A percentile compares a stretch with the other conserved stretches of the same genome.
phyloP scores from a whole-genome alignment of 2,329 filamentous ascomycete genomes.

The Ceratocystis diversiconidia region DNA sequence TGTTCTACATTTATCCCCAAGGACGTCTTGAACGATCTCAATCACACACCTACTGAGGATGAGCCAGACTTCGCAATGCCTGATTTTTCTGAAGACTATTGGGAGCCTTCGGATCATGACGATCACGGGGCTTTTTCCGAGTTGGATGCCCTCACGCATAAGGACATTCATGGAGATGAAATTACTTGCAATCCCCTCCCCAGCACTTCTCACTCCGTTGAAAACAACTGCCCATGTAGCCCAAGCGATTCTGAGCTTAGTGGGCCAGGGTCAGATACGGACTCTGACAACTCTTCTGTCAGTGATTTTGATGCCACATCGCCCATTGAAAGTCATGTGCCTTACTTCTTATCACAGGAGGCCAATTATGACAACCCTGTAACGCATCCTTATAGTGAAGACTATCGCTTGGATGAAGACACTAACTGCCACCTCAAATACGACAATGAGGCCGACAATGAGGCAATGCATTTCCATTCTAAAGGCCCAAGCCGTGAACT shows the following conservation, averaged over 20 bases:
- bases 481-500: not conserved
- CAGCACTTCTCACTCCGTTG: not conserved
- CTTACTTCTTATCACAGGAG: not conserved
- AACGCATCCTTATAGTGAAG: not conserved
- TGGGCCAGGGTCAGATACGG: not conserved
- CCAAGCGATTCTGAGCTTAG: not conserved
- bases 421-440: not conserved
- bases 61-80: not conserved
- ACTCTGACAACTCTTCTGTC: not conserved
- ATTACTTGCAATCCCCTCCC: not conserved
- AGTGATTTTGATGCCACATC: not conserved
- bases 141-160: not conserved
- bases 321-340: too few species aligned
- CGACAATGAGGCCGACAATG: not conserved
- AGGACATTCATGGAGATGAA: not conserved
- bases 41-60: not conserved
- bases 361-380: not conserved
- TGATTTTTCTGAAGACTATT: not conserved
- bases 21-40: not conserved
- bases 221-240: not conserved
- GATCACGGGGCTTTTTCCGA: not conserved
- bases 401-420: not conserved
- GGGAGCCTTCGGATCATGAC: not conserved
- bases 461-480: not conserved
- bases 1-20: not conserved